Evolutionary conservation across 129 eudicot species (phyloP).

Genomic region (Silybum marianum): DNA sequence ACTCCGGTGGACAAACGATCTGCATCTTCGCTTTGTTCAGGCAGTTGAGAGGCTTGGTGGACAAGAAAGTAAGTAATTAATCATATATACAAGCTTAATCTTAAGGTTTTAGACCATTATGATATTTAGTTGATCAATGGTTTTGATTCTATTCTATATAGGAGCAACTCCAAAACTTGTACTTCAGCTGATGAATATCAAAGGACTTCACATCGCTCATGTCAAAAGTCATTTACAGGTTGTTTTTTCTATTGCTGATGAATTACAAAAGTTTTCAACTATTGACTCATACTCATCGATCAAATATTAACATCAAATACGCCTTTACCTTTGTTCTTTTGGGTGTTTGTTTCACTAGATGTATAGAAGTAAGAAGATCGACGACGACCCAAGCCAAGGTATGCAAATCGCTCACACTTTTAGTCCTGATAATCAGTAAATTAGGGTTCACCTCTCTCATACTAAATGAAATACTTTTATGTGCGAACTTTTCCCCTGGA

Average conservation of each 20-base stretch:
- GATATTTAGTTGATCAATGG: not conserved
- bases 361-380: conserved; percentile 88
- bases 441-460: conserved; percentile 27
- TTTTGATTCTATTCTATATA: conserved; percentile 33
- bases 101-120: not conserved
- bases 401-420: conserved; percentile 6
- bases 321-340: conserved; percentile 6
- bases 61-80: conserved; percentile 63
- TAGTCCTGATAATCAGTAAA: not conserved
- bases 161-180: conserved; percentile 96
- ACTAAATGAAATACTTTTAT: too few species aligned
- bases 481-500: too few species aligned
- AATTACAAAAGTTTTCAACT: not conserved
- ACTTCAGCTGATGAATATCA: conserved; percentile 86
- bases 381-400: conserved; percentile 79
- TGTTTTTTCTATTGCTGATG: not conserved
- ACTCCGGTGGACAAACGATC: conserved; percentile 86
- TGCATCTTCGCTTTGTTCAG: conserved; percentile 79
- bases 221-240: conserved; percentile 99
- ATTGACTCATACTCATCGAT: not conserved
- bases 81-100: not conserved
- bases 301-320: not conserved
- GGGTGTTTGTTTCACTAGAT: conserved; percentile 51
- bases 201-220: conserved; percentile 91
- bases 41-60: conserved; percentile 94